phyloP scores from a whole-genome alignment of 2,329 filamentous ascomycete species.

The Didymella arachidicola region DNA sequence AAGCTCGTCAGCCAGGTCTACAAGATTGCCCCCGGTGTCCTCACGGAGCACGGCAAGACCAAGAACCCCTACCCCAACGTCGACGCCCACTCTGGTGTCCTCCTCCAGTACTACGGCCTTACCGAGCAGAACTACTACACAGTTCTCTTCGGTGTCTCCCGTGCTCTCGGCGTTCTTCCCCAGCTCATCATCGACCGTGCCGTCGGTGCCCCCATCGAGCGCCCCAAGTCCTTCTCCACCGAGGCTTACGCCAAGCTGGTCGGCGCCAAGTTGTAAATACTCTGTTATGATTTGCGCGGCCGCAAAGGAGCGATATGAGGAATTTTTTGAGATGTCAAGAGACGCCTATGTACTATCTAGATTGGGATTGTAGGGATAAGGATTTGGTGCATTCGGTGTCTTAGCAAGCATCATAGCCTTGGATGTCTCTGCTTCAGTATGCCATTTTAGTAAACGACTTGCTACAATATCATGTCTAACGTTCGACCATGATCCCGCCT shows the following conservation, averaged over 20 bases:
- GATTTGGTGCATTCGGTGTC: constrained; percentile 36
- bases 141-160: constrained; percentile 97
- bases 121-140: constrained; percentile 99
- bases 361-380: constrained; percentile 47
- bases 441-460: constrained; percentile 37
- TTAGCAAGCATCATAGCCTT: constrained; percentile 35
- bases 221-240: constrained; percentile 98
- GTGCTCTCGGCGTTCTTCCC: constrained; percentile 96
- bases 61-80: constrained; percentile 99
- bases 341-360: constrained; percentile 47
- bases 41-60: constrained; percentile 99
- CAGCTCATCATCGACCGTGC: constrained; percentile 99
- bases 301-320: constrained; percentile 26
- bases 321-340: constrained; percentile 34
- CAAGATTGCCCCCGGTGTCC: constrained; percentile 97
- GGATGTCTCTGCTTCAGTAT: constrained; percentile 40
- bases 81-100: constrained; percentile 97
- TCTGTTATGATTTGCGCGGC: constrained; percentile 16
- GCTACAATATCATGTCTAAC: constrained; percentile 39
- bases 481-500: constrained; percentile 12
- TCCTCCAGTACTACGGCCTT: constrained; percentile 99
- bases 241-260: constrained; percentile 95
- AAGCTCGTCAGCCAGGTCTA: constrained; percentile 99
- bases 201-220: constrained; percentile 94
- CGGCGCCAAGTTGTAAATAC: constrained; percentile 81